Percentiles rank a stretch among this genome's conserved stretches.
Conservation (phyloP, 2,329 filamentous ascomycete species). For the Stagonosporopsis tanaceti region DNA sequence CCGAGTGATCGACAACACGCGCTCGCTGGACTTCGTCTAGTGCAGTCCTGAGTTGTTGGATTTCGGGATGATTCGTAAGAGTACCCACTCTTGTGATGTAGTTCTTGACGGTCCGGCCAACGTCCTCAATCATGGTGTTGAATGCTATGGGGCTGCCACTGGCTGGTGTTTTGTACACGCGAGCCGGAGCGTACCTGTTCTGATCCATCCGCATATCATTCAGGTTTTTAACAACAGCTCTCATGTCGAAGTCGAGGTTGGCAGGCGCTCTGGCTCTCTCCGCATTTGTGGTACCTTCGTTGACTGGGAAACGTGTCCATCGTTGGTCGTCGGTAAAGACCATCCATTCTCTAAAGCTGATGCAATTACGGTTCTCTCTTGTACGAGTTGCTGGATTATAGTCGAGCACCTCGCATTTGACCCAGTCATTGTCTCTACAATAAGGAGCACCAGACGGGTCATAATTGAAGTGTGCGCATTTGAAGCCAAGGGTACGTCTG, state of each 20-base stretch:
- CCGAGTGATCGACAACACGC: background rate
- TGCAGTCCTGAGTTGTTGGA: background rate
- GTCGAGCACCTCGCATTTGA: background rate
- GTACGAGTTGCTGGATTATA: background rate
- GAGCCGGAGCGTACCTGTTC: background rate
- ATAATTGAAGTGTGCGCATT: background rate
- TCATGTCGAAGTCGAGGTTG: background rate
- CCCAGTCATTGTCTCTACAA: background rate
- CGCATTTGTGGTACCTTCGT: background rate
- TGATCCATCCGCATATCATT: background rate
- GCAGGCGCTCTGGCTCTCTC: background rate
- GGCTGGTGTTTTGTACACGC: background rate
- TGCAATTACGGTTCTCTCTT: background rate
- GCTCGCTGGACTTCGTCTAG: background rate
- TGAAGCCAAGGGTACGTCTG: background rate
- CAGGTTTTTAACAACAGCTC: background rate
- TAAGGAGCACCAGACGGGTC: background rate
- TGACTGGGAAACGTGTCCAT: background rate
- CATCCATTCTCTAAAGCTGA: background rate
- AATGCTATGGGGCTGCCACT: background rate
- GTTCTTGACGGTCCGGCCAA: background rate
- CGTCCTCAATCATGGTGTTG: background rate
- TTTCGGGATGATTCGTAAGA: background rate
- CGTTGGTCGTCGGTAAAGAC: background rate
- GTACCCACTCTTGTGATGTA: background rate